Evolutionary conservation across 2,329 filamentous ascomycete genomes (phyloP).

Genomic region (Curvularia lunata): DNA sequence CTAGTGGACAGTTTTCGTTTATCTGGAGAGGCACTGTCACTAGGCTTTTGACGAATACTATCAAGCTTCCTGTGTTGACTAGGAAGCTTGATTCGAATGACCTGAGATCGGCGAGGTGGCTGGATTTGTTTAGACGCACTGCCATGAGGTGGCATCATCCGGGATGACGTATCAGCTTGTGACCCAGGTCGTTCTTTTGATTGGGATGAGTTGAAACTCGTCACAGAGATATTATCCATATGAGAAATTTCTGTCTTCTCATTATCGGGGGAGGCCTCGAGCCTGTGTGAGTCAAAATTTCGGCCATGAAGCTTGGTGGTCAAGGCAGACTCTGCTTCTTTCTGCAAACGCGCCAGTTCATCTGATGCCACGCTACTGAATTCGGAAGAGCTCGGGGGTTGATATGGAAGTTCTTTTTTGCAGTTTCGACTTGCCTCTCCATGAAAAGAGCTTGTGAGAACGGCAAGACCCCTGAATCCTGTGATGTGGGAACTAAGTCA

Average conservation of each 20-base stretch:
- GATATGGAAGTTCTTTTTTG: neutral
- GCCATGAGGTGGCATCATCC: slow-evolving; percentile 31
- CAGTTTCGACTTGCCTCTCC: neutral
- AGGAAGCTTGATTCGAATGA: neutral
- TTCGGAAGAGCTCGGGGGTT: slow-evolving; percentile 5
- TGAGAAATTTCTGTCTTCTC: neutral
- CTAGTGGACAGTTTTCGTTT: slow-evolving; percentile 22
- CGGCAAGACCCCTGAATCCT: slow-evolving; percentile 1
- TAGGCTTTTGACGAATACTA: neutral
- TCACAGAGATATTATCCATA: neutral
- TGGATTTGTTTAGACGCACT: neutral
- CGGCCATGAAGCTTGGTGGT: neutral
- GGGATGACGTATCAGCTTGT: slow-evolving; percentile 42
- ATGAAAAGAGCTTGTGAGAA: slow-evolving; percentile 6
- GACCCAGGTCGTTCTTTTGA: slow-evolving; percentile 34
- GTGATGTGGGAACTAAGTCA: slow-evolving; percentile 20
- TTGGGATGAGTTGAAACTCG: slow-evolving; percentile 11
- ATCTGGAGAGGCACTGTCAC: neutral
- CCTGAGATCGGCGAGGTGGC: neutral
- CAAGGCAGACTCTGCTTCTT: neutral
- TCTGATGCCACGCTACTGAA: slow-evolving; percentile 22
- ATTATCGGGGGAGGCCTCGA: neutral
- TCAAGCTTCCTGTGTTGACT: neutral
- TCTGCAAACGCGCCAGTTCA: slow-evolving; percentile 14
- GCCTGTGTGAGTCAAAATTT: neutral